These are phyloP conservation scores for Turritis glabra DNA, from an alignment of 345 rosid species.

Conservation along the genomic window DNA sequence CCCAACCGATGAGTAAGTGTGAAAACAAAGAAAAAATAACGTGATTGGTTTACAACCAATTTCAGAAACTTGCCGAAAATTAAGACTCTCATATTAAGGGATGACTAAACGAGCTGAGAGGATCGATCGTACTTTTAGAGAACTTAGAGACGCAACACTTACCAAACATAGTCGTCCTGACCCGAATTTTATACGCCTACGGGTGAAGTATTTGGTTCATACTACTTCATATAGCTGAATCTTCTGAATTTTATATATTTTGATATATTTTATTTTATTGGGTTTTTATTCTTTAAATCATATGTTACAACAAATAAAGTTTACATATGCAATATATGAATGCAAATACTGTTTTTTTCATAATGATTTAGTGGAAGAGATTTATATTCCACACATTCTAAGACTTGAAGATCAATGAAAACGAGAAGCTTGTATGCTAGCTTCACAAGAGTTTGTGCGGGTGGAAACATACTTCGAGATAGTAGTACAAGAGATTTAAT, in stretches of 20 bases:
- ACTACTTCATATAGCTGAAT: not conserved
- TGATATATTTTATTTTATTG: too few relatives aligned
- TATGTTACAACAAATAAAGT: too few relatives aligned
- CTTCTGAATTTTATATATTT: not conserved
- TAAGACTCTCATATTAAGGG: not conserved
- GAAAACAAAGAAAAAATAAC: not conserved
- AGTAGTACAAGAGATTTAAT: not conserved
- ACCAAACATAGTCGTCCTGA: too few relatives aligned
- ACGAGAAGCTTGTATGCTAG: not conserved
- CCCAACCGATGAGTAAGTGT: slow-evolving; percentile 2
- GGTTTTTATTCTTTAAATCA: too few relatives aligned
- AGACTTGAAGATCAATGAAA: too few relatives aligned
- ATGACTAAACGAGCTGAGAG: not conserved
- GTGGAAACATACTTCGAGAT: not conserved
- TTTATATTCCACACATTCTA: too few relatives aligned
- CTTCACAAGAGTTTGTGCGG: not conserved
- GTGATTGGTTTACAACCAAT: not conserved
- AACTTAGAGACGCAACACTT: not conserved
- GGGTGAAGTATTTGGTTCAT: too few relatives aligned
- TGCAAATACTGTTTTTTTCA: too few relatives aligned
- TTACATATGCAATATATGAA: too few relatives aligned
- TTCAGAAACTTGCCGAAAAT: not conserved
- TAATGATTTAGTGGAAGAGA: too few relatives aligned
- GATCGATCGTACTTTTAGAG: too few relatives aligned
- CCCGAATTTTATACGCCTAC: too few relatives aligned